phyloP scores from a whole-genome alignment of 306 rosid genomes.

The Arachis hypogaea region DNA sequence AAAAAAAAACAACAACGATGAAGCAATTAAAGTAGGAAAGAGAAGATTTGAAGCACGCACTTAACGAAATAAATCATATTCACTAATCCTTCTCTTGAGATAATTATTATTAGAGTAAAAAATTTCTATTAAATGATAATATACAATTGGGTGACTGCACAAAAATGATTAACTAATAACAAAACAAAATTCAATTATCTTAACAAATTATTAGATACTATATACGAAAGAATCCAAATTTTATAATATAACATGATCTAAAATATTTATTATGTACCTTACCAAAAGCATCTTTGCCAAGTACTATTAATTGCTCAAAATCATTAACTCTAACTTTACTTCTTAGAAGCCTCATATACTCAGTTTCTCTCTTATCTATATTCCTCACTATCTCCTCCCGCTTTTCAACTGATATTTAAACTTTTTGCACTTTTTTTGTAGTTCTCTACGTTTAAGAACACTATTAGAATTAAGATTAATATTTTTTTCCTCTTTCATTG shows the following conservation, averaged over 20 bases:
- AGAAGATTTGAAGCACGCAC: too few relatives aligned
- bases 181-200: too few relatives aligned
- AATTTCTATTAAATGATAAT: too few relatives aligned
- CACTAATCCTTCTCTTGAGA: too few relatives aligned
- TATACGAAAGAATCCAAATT: conserved; percentile 16
- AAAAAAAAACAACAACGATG: too few relatives aligned
- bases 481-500: too few relatives aligned
- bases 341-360: conserved; percentile 87
- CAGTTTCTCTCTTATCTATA: conserved; percentile 91
- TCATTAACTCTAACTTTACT: conserved; percentile 94
- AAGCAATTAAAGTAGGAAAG: too few relatives aligned
- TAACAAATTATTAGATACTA: background rate
- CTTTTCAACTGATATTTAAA: conserved; percentile 80
- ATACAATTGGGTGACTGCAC: too few relatives aligned
- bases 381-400: conserved; percentile 91
- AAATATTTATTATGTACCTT: conserved; percentile 58
- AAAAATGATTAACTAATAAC: too few relatives aligned
- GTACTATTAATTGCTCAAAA: conserved; percentile 85
- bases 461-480: background rate
- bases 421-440: conserved; percentile 82
- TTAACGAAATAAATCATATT: too few relatives aligned
- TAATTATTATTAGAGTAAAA: too few relatives aligned
- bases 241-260: conserved; percentile 10
- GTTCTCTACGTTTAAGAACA: conserved; percentile 71
- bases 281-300: conserved; percentile 97